A percentile compares a stretch with the other conserved stretches of the same genome.
phyloP scores from a whole-genome alignment of 1,284 basidiomycete genomes.

The Microbotryum scabiosae region DNA sequence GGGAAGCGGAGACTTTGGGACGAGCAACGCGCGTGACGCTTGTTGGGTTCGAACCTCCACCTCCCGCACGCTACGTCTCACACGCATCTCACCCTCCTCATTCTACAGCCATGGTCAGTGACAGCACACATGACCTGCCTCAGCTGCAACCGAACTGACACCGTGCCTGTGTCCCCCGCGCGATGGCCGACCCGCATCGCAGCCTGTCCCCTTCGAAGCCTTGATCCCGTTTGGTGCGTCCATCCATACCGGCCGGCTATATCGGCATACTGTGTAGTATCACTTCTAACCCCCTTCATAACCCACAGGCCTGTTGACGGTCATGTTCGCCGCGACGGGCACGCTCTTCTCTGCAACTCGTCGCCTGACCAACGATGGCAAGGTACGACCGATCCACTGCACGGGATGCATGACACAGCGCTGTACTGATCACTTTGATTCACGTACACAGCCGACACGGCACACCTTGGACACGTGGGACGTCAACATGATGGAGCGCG shows the following conservation, averaged over 20 bases:
- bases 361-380: slow-evolving; percentile 73
- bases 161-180: neutral
- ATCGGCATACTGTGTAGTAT: no score
- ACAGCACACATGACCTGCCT: neutral
- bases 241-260: no score
- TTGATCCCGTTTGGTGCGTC: slow-evolving; percentile 77
- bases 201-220: slow-evolving; percentile 89
- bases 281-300: neutral
- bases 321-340: slow-evolving; percentile 79
- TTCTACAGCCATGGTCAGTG: neutral
- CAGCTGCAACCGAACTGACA: neutral
- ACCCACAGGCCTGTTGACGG: slow-evolving; percentile 63
- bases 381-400: slow-evolving; percentile 50
- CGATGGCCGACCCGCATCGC: neutral
- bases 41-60: no score
- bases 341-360: slow-evolving; percentile 71
- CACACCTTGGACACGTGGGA: slow-evolving; percentile 83
- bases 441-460: slow-evolving; percentile 57
- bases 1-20: no score
- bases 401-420: neutral
- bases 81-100: neutral
- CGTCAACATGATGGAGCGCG: slow-evolving; percentile 87
- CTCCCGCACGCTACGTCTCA: no score
- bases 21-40: no score
- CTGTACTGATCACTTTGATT: neutral